Conservation (phyloP, 306 rosid genomes). For the Inga oerstediana region DNA sequence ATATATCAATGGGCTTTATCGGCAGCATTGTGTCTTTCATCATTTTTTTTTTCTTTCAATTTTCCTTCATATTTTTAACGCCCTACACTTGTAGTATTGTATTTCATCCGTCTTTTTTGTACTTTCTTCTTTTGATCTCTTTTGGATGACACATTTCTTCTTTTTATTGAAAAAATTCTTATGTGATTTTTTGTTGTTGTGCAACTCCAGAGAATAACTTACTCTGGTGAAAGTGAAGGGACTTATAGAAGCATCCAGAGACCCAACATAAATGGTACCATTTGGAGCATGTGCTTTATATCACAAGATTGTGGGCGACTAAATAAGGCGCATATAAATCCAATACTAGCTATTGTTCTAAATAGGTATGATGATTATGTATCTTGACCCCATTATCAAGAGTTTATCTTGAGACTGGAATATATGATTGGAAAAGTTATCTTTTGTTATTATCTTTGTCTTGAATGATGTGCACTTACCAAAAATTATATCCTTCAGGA, state of each 20-base stretch:
- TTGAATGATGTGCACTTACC: conserved; percentile 26
- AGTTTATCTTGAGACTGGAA: conserved; percentile 32
- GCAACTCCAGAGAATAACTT: conserved; percentile 63
- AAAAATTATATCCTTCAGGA: conserved; percentile 54
- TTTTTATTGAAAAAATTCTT: conserved; percentile 24
- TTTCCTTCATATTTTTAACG: neutral
- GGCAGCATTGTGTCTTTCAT: conserved; percentile 19
- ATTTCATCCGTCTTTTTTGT: conserved; percentile 11
- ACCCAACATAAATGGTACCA: conserved; percentile 63
- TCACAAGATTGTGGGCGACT: conserved; percentile 59
- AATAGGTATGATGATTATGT: conserved; percentile 58
- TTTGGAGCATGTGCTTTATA: conserved; percentile 97
- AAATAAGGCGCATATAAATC: conserved; percentile 60
- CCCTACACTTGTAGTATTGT: conserved; percentile 11
- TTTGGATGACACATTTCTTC: conserved; percentile 31
- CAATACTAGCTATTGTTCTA: conserved; percentile 82
- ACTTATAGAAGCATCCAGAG: conserved; percentile 54
- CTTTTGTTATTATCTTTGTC: conserved; percentile 31
- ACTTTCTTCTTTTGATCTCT: conserved; percentile 11
- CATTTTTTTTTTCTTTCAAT: neutral
- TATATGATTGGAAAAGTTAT: conserved; percentile 31
- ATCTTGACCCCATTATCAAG: conserved; percentile 15
- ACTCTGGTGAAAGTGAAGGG: conserved; percentile 73
- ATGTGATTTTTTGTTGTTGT: conserved; percentile 31
- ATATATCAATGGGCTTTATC: conserved; percentile 30